These are phyloP conservation scores for Apiotrichum domesticum DNA, from an alignment of 1,284 basidiomycete genomes.

Conservation along the genomic window DNA sequence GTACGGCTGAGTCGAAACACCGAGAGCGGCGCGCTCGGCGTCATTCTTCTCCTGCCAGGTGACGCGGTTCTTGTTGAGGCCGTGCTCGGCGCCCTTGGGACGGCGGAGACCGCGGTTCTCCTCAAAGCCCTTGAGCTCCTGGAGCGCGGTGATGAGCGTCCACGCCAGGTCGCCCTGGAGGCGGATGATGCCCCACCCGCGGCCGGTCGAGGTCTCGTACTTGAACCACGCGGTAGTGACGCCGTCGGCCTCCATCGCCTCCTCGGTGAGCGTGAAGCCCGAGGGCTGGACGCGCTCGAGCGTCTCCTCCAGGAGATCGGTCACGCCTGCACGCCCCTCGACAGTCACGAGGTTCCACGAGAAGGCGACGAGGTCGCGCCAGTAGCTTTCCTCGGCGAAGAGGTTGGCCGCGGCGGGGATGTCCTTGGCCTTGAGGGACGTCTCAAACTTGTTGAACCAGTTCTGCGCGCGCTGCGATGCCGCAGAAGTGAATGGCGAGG, in stretches of 20 bases:
- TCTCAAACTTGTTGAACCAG: slow-evolving; percentile 11
- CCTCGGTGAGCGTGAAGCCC: slow-evolving; percentile 8
- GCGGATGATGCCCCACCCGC: slow-evolving; percentile 19
- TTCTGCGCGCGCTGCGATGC: slow-evolving; percentile 6
- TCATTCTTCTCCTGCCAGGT: slow-evolving; percentile 25
- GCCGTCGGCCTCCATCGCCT: slow-evolving; percentile 28
- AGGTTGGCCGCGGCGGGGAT: slow-evolving; percentile 89
- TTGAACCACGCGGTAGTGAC: slow-evolving; percentile 23
- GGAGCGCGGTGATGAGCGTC: slow-evolving; percentile 55
- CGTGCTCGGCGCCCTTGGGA: slow-evolving; percentile 14
- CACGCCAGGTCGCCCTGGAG: slow-evolving; percentile 52
- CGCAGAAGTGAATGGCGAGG: neutral
- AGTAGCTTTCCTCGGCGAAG: slow-evolving; percentile 51
- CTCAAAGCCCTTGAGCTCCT: slow-evolving; percentile 53
- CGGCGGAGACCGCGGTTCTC: slow-evolving; percentile 25
- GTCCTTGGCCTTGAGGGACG: slow-evolving; percentile 49
- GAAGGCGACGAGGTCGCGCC: slow-evolving; percentile 59
- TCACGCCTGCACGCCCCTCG: slow-evolving; percentile 44
- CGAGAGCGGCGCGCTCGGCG: slow-evolving; percentile 20
- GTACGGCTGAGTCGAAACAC: slow-evolving; percentile 22
- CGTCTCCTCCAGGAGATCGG: slow-evolving; percentile 10
- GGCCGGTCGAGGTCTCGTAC: slow-evolving; percentile 47
- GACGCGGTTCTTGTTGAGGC: slow-evolving; percentile 18
- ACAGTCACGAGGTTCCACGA: slow-evolving; percentile 62
- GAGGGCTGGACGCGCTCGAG: slow-evolving; percentile 6